Evolutionary conservation across 2,329 filamentous ascomycete genomes (phyloP), one percentile per base, ranked within the genome.

Genomic region (Monosporascus sp.): DNA sequence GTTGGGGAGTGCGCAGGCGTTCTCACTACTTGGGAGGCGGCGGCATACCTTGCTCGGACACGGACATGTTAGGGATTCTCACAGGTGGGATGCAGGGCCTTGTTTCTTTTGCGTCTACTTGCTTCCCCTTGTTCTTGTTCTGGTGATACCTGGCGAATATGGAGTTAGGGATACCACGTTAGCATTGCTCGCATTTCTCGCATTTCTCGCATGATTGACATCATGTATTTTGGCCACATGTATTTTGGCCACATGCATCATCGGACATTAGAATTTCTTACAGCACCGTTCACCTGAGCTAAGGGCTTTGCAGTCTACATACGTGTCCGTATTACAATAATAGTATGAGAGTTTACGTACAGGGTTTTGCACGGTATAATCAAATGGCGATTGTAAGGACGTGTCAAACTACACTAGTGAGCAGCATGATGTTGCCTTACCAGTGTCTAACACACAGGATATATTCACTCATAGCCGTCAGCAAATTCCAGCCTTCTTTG

Each of bases 401-500:
- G 9, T 31, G 27, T 31, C 9, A 31, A 14, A 4, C 27, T 31
- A 31, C 9, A 22, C 20, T 24, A 31, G 17, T 17, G n/a, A 17
- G 22, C 48, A 22, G 36, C 37, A 25, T 24, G 17, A 17, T 20
- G 37, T 43, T 38, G 7, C 27, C 14, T 63, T 62, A 91, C 87
- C 88, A 90, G 68, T 90, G 87, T 50, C 85, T 77, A 49, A 85
- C 82, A 59, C 81, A 81, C 3, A 90, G 67, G 20, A 91, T 65
- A 69, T 86, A 81, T 65, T 89, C 87, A 58, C 82, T 80, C 78
- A 87, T 85, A n/a, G 74, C 72, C 41, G 78, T 79, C 52, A 88
- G 69, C 51, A 86, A 74, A 47, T 81, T 80, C 76, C 88, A 91
- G 15, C 90, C 79, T 61, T 89, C 86, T 72, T 93, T 95, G 53